phyloP scores from a whole-genome alignment of 805 yeast species.

The Candida yuanshanica region DNA sequence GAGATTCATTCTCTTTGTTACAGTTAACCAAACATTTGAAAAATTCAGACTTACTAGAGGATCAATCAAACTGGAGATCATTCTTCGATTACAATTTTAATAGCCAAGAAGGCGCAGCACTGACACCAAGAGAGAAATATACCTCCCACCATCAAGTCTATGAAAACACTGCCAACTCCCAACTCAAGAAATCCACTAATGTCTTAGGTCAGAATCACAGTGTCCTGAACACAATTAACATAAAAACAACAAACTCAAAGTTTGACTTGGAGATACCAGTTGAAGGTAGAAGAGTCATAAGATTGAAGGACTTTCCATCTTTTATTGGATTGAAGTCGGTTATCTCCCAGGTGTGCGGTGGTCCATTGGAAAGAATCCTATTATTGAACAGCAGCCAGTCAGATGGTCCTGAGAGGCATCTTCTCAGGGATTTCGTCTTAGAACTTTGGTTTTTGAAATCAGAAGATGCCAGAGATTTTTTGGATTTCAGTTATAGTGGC shows the following conservation, averaged over 20 bases:
- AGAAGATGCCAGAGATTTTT: slow-evolving; percentile 50
- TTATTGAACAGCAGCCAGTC: slow-evolving; percentile 14
- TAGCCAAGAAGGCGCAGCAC: not conserved
- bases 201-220: not conserved
- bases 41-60: not conserved
- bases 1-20: slow-evolving; percentile 11
- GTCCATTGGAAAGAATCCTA: slow-evolving; percentile 54
- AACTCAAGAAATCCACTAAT: not conserved
- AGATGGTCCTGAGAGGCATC: slow-evolving; percentile 7
- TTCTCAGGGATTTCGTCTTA: slow-evolving; percentile 26
- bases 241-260: not conserved
- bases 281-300: slow-evolving; percentile 27
- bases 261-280: not conserved
- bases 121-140: not conserved
- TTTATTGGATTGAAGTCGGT: slow-evolving; percentile 44
- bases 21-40: slow-evolving; percentile 2
- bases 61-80: not conserved
- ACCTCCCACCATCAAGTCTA: not conserved
- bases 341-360: slow-evolving; percentile 57
- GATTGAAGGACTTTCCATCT: slow-evolving; percentile 34
- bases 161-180: not conserved
- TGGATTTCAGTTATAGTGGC: slow-evolving; percentile 44
- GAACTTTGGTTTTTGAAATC: slow-evolving; percentile 49
- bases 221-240: not conserved
- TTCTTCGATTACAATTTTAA: slow-evolving; percentile 1